phyloP scores from a whole-genome alignment of 202 grass and related monocot species.

The Miscanthus sacchariflorus region DNA sequence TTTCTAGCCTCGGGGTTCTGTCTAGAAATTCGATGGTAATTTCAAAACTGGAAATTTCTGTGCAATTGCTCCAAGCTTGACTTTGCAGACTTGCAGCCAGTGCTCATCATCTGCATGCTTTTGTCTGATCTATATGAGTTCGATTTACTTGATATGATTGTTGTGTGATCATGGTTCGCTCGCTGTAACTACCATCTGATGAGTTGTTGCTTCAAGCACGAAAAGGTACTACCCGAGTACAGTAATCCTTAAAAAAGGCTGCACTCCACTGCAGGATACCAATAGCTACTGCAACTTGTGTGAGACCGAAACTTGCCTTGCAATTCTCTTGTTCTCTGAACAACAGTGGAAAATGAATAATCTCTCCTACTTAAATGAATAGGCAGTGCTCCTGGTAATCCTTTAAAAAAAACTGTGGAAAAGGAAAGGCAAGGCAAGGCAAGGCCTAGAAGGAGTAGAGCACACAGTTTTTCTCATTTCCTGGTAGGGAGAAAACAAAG shows the following conservation, averaged over 20 bases:
- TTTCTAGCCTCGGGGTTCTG: conserved; percentile 21
- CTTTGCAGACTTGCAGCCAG: not conserved
- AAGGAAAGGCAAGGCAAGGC: no score
- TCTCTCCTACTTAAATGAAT: not conserved
- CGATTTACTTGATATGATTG: not conserved
- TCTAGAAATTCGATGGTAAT: conserved; percentile 22
- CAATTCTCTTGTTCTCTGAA: conserved; percentile 30
- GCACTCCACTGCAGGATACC: not conserved
- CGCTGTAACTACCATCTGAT: not conserved
- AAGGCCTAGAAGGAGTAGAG: not conserved
- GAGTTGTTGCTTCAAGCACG: no score
- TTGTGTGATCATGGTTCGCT: not conserved
- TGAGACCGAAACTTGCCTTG: conserved; percentile 7
- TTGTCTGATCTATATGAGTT: not conserved
- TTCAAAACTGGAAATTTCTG: not conserved
- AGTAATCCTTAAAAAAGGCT: not conserved
- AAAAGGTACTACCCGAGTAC: no score
- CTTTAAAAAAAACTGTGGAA: no score
- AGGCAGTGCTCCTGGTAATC: not conserved
- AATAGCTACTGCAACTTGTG: no score
- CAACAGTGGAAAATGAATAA: not conserved
- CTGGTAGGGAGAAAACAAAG: no score
- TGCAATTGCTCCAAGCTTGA: conserved; percentile 24
- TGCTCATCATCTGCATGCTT: not conserved
- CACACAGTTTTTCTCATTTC: not conserved